phyloP scores from a whole-genome alignment of 176 grass and related monocot genomes.

The Leersia perrieri region DNA sequence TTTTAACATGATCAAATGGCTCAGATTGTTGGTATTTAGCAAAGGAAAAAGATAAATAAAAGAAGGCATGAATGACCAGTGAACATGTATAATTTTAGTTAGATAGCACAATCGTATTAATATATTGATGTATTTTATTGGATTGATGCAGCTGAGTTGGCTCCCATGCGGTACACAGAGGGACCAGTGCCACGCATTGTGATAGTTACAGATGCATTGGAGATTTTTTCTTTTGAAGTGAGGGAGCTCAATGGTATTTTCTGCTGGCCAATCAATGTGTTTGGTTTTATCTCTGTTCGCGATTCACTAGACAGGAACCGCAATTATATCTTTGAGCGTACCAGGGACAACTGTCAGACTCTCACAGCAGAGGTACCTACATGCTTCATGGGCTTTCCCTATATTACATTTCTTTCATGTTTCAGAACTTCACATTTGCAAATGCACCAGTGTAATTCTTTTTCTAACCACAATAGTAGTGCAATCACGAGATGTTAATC shows the following conservation, averaged over 20 bases:
- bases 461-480: background rate
- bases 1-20: background rate
- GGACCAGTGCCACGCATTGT: background rate
- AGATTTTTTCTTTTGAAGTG: background rate
- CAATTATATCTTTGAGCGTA: conserved; percentile 12
- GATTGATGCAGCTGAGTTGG: background rate
- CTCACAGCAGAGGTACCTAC: background rate
- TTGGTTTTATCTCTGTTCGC: background rate
- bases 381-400: background rate
- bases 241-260: background rate
- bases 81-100: background rate
- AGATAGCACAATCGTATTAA: background rate
- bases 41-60: background rate
- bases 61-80: background rate
- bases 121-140: background rate
- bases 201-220: background rate
- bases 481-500: too few relatives aligned
- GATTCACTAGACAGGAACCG: background rate
- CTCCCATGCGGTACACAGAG: background rate
- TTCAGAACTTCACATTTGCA: too few relatives aligned
- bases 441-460: too few relatives aligned
- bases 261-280: background rate
- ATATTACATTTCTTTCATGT: too few relatives aligned
- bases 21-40: background rate
- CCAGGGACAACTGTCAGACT: background rate